Conservation (phyloP, 1,284 basidiomycete species). For the Fomitopsis pinicola region DNA sequence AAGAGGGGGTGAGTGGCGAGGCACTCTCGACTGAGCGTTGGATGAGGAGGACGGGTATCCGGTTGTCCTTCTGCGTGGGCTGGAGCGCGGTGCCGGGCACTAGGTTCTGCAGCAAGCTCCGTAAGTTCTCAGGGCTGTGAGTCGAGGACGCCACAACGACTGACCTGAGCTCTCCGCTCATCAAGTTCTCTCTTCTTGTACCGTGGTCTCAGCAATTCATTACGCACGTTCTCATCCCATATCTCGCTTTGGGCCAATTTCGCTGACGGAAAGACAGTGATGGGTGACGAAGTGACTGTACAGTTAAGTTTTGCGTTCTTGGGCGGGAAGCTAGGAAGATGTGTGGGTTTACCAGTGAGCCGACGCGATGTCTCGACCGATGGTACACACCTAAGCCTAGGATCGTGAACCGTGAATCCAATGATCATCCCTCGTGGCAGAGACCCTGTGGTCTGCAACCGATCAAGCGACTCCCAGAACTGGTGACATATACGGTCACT, state of each 20-base stretch:
- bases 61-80: constrained; percentile 69
- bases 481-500: constrained; percentile 23
- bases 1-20: constrained; percentile 19
- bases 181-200: constrained; percentile 86
- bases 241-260: constrained; percentile 60
- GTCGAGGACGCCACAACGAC: constrained; percentile 5
- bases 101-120: constrained; percentile 43
- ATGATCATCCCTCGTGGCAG: constrained; percentile 69
- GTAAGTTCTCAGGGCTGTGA: not conserved
- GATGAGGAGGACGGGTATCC: constrained; percentile 77
- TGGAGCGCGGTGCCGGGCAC: constrained; percentile 73
- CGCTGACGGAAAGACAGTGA: constrained; percentile 50
- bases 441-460: constrained; percentile 61
- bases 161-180: constrained; percentile 67
- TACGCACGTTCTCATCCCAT: constrained; percentile 63
- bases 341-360: not conserved
- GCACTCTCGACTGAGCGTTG: constrained; percentile 64
- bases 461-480: constrained; percentile 66
- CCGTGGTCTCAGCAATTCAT: constrained; percentile 52
- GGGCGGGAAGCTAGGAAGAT: constrained; percentile 65
- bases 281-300: constrained; percentile 20
- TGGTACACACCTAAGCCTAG: constrained; percentile 60
- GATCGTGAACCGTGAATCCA: constrained; percentile 79
- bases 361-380: not conserved
- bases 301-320: constrained; percentile 54